Base-by-base conservation (phyloP, 2,329 filamentous ascomycete genomes). In the Blumeria hordei region DNA sequence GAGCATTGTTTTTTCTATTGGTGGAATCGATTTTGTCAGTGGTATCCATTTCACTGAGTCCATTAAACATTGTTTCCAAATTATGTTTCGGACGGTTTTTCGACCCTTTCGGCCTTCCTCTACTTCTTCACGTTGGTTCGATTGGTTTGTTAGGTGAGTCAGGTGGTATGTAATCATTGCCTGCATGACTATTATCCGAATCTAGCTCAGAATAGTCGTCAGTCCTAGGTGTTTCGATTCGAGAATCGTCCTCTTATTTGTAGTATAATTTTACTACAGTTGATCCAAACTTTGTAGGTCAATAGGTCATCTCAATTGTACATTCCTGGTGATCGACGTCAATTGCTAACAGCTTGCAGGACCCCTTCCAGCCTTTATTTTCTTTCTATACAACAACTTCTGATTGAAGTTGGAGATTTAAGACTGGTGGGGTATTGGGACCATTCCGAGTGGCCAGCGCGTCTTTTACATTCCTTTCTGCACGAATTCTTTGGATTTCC, bases 321-420 rank as follows among this genome's bases (percentile, higher is more conserved):
- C 34, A 54, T 37, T 39, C 36, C 11, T 54, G 35, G 33, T 43
- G 36, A 32, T 41, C 21, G 11, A 33, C 21, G 28, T 41, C 52
- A 43, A 32, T 28, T 21, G 16, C 45, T 10, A 49, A 12, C 33
- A 49, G 18, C 18, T 9, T 28, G 45, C 33, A 32, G 6, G 16
- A n/a, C 28, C 45, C 43, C 9, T 39, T 39, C 36, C 36, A 39
- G 6, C 10, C n/a, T 36, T 55, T 53, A 6, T 53, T 37, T 47
- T 57, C 53, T 50, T 54, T 53, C 50, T 41, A 57, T n/a, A 55
- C 54, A 1, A 57, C 16, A 6, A 55, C 55, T 3, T 52, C 1
- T 7, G 44, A 55, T 8, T 56, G 51, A 8, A 56, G 34, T 32
- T 10, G 3, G n/a, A 56, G 33, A 16, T 56, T 45, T 16, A 10